Conservation (phyloP, 2,329 filamentous ascomycete species). For the Fusarium nodosum region DNA sequence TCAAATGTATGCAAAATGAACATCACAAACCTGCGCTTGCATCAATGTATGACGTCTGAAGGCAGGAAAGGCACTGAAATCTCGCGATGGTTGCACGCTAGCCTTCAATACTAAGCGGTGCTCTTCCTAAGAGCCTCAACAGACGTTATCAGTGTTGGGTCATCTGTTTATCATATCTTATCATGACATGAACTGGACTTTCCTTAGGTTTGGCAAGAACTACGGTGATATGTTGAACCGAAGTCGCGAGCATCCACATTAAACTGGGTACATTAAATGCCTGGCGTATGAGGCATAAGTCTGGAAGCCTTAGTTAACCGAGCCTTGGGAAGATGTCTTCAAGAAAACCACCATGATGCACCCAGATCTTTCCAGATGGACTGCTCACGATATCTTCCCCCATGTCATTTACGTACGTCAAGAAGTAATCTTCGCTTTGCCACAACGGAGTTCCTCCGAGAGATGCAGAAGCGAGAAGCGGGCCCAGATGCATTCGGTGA, state of each 20-base stretch:
- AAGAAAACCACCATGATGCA: slow-evolving; percentile 35
- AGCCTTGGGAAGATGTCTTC: slow-evolving; percentile 4
- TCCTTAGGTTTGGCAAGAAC: neutral
- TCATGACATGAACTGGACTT: neutral
- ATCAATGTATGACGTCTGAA: slow-evolving; percentile 18
- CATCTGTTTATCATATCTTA: slow-evolving; percentile 22
- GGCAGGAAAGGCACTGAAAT: neutral
- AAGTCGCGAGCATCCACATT: neutral
- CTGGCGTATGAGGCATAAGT: neutral
- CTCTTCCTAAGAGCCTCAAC: slow-evolving; percentile 21
- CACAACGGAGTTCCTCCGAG: slow-evolving; percentile 40
- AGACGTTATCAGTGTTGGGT: slow-evolving; percentile 10
- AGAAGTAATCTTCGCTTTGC: slow-evolving; percentile 13
- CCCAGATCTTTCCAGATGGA: slow-evolving; percentile 27
- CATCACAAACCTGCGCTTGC: neutral
- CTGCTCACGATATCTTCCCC: slow-evolving; percentile 35
- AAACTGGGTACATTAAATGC: neutral
- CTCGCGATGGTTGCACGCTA: slow-evolving; percentile 9
- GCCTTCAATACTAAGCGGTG: slow-evolving; percentile 7
- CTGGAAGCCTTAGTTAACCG: slow-evolving; percentile 1
- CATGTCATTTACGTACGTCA: slow-evolving; percentile 8
- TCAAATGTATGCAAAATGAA: neutral
- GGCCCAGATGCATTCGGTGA: slow-evolving; percentile 3
- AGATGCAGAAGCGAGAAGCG: slow-evolving; percentile 13
- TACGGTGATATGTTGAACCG: slow-evolving; percentile 12